phyloP scores from a whole-genome alignment of 805 yeast genomes.

The Kazachstania taianensis region DNA sequence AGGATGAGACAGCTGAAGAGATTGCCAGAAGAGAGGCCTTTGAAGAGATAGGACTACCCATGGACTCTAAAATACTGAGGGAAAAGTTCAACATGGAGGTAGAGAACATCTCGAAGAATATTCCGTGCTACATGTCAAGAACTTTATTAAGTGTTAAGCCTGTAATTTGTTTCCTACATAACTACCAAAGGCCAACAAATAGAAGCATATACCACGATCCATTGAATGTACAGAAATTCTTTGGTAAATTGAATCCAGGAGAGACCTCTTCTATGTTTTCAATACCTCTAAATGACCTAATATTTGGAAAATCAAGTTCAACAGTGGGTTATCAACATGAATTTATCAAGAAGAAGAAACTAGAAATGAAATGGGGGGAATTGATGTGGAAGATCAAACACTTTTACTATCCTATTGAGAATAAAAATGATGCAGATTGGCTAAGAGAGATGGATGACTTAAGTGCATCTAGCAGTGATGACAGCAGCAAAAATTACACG shows the following conservation, averaged over 20 bases:
- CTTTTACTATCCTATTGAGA: constrained; percentile 47
- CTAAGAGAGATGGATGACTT: constrained; percentile 48
- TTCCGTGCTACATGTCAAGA: constrained; percentile 77
- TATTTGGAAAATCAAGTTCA: no score
- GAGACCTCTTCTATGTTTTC: constrained; percentile 65
- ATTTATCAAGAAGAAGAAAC: constrained; percentile 24
- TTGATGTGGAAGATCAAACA: constrained; percentile 57
- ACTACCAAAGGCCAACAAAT: constrained; percentile 29
- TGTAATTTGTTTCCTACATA: constrained; percentile 52
- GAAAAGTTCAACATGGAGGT: constrained; percentile 44
- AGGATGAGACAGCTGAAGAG: constrained; percentile 54
- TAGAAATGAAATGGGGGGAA: constrained; percentile 56
- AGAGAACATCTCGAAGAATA: constrained; percentile 42
- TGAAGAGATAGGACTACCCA: constrained; percentile 75
- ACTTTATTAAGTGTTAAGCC: constrained; percentile 81
- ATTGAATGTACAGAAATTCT: constrained; percentile 22
- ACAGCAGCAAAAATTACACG: constrained; percentile 26
- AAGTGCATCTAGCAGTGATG: constrained; percentile 39
- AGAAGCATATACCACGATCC: no score
- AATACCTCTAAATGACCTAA: constrained; percentile 56
- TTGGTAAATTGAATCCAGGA: constrained; percentile 57
- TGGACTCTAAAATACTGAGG: constrained; percentile 35
- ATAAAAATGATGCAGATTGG: constrained; percentile 52
- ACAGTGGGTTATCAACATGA: constrained; percentile 24
- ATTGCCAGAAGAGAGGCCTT: constrained; percentile 75